phyloP scores from a whole-genome alignment of 2,329 filamentous ascomycete genomes.

The Arthrobotrys entomopaga region DNA sequence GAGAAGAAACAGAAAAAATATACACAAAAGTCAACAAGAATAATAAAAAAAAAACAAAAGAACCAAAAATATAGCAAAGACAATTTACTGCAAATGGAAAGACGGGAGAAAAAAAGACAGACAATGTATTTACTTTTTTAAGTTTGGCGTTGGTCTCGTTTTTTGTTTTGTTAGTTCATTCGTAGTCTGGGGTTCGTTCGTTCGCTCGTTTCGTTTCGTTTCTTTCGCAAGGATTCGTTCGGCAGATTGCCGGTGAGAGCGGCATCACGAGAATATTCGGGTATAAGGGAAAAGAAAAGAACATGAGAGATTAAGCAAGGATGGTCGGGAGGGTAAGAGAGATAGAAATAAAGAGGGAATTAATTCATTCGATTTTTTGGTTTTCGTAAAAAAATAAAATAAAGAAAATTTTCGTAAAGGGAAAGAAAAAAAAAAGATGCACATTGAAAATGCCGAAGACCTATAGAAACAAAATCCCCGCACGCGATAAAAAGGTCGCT shows the following conservation, averaged over 20 bases:
- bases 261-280: conserved; percentile 47
- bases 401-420: conserved; percentile 2
- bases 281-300: conserved; percentile 3
- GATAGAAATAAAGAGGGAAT: conserved; percentile 27
- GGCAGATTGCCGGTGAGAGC: conserved; percentile 33
- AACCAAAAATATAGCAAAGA: neutral
- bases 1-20: neutral
- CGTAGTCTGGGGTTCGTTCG: no score
- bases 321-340: neutral
- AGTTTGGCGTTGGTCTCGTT: neutral
- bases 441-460: conserved; percentile 28
- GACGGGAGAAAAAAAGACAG: conserved; percentile 5
- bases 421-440: conserved; percentile 22
- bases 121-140: conserved; percentile 22
- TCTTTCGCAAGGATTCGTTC: conserved; percentile 4
- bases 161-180: no score
- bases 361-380: conserved; percentile 47
- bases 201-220: no score
- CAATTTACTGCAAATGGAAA: conserved; percentile 1
- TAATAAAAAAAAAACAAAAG: neutral
- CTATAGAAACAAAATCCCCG: conserved; percentile 9
- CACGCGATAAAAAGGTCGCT: conserved; percentile 28
- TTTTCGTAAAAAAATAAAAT: conserved; percentile 31
- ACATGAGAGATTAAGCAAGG: conserved; percentile 33
- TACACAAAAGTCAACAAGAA: neutral